Conservation (phyloP, 306 rosid species). For the Astragalus glycyphyllos region DNA sequence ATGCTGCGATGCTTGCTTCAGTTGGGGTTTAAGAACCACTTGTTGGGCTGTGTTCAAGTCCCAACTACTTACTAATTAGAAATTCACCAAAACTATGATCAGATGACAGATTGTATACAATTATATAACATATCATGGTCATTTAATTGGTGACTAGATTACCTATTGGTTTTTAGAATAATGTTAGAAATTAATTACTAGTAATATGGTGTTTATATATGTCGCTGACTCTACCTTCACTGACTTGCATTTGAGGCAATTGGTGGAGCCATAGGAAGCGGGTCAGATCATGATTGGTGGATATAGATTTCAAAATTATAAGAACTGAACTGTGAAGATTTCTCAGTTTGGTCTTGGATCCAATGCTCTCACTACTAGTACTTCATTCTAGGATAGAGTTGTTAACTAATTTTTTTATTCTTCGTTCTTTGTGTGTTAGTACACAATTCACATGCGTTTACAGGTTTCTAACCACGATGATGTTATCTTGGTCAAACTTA, state of each 20-base stretch:
- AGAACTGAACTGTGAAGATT: slow-evolving; percentile 61
- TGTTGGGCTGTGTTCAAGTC: not conserved
- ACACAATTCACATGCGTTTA: not conserved
- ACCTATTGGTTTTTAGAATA: no score
- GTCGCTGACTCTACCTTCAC: slow-evolving; percentile 1
- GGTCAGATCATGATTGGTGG: slow-evolving; percentile 69
- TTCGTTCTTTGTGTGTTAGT: not conserved
- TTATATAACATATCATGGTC: not conserved
- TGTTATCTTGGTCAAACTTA: no score
- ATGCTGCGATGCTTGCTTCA: slow-evolving; percentile 47
- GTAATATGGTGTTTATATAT: slow-evolving; percentile 13
- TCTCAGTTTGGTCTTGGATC: slow-evolving; percentile 66
- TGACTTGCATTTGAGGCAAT: slow-evolving; percentile 32
- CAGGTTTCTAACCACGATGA: not conserved
- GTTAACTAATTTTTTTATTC: not conserved
- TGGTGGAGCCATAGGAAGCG: not conserved
- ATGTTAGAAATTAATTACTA: no score
- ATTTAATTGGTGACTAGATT: no score
- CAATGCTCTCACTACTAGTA: slow-evolving; percentile 73
- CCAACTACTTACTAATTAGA: slow-evolving; percentile 2
- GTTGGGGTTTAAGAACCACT: slow-evolving; percentile 50
- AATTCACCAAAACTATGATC: not conserved
- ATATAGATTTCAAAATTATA: slow-evolving; percentile 56
- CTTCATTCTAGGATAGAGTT: slow-evolving; percentile 27
- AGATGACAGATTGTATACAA: not conserved